Conservation (phyloP, 441 rosid species). For the Capsella rubella region DNA sequence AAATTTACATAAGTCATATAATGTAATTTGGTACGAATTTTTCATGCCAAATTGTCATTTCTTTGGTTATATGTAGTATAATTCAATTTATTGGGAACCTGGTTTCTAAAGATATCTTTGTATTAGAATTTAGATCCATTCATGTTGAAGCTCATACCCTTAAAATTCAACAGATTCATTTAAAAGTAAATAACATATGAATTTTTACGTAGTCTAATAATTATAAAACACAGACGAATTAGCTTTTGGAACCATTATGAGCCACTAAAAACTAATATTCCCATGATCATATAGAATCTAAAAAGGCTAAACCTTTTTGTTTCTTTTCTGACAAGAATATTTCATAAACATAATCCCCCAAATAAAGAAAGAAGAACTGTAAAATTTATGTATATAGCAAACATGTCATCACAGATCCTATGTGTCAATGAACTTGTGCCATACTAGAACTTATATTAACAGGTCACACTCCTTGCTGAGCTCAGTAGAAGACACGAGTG, state of each 20-base stretch:
- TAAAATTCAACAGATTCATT: too few relatives aligned
- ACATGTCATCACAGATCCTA: not conserved
- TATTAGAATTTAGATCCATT: too few relatives aligned
- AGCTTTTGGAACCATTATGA: slow-evolving; percentile 1
- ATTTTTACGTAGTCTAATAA: too few relatives aligned
- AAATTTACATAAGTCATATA: too few relatives aligned
- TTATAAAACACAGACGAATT: not conserved
- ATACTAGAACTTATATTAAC: not conserved
- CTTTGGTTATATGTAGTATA: too few relatives aligned
- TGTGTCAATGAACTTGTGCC: slow-evolving; percentile 9
- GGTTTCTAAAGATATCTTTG: too few relatives aligned
- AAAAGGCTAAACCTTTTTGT: not conserved
- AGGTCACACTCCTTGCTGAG: slow-evolving; percentile 9
- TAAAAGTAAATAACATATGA: too few relatives aligned
- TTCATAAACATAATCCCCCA: not conserved
- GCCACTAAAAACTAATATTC: slow-evolving; percentile 24
- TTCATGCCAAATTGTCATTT: too few relatives aligned
- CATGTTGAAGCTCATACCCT: too few relatives aligned
- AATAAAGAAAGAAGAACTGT: not conserved
- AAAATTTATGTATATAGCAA: not conserved
- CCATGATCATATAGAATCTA: not conserved
- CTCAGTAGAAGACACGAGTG: not conserved
- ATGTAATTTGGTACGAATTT: too few relatives aligned
- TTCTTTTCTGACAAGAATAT: not conserved
- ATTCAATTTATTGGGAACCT: too few relatives aligned